phyloP scores from a whole-genome alignment of 2,329 filamentous ascomycete species.

The Aureobasidium sp. region DNA sequence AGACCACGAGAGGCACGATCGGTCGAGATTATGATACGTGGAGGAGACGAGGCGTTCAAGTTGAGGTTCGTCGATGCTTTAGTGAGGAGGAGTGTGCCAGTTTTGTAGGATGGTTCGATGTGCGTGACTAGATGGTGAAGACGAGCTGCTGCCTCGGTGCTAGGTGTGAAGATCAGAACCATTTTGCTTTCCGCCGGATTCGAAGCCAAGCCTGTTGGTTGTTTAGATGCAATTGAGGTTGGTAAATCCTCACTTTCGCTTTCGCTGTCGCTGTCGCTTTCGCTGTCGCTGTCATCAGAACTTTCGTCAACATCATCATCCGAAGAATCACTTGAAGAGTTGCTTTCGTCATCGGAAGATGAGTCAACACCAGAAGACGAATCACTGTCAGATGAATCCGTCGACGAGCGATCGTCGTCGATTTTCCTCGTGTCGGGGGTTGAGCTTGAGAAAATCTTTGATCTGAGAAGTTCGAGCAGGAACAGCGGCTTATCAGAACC shows the following conservation, averaged over 20 bases:
- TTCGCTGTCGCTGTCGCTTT: background rate
- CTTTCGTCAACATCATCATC: conserved; percentile 26
- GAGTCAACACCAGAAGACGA: conserved; percentile 21
- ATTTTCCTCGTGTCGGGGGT: background rate
- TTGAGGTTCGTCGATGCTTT: conserved; percentile 61
- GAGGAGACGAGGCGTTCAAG: conserved; percentile 41
- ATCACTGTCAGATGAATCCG: background rate
- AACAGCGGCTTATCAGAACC: conserved; percentile 64
- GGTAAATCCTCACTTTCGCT: conserved; percentile 1
- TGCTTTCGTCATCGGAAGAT: conserved; percentile 24
- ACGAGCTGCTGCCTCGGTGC: conserved; percentile 80
- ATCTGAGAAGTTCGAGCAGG: conserved; percentile 67
- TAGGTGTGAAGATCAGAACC: conserved; percentile 76
- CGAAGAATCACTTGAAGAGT: conserved; percentile 14
- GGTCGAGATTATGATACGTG: conserved; percentile 69
- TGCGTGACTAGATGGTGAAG: conserved; percentile 65
- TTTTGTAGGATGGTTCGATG: conserved; percentile 26
- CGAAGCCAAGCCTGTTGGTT: background rate
- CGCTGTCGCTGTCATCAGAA: background rate
- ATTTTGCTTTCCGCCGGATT: background rate
- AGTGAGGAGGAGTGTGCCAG: conserved; percentile 39
- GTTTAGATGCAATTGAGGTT: conserved; percentile 8
- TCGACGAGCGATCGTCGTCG: background rate
- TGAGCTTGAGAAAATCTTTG: conserved; percentile 35
- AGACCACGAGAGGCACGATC: conserved; percentile 90